Conservation (phyloP, 495 filamentous ascomycete species). For the Sabuloglossum arenarium region DNA sequence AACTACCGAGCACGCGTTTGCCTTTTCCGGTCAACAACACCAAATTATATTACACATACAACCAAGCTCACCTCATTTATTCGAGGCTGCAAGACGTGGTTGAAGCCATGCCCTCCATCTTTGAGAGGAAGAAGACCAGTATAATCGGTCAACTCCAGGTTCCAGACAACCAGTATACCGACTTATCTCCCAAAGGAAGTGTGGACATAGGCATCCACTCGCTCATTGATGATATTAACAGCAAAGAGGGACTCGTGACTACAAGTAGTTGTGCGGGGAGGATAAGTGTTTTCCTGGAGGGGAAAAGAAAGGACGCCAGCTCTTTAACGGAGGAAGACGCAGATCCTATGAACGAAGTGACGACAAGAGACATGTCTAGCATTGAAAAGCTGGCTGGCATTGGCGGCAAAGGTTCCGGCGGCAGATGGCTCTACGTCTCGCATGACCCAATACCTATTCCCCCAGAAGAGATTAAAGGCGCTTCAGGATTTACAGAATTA, state of each 20-base stretch:
- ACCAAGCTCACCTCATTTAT: background rate
- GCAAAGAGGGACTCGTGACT: slow-evolving; percentile 49
- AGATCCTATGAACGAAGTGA: slow-evolving; percentile 2
- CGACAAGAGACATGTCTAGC: slow-evolving; percentile 4
- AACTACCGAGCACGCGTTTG: background rate
- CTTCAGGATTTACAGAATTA: background rate
- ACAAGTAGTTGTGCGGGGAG: slow-evolving; percentile 83
- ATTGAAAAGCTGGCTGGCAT: slow-evolving; percentile 24
- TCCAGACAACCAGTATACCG: slow-evolving; percentile 45
- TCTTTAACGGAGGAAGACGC: slow-evolving; percentile 7
- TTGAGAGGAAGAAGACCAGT: slow-evolving; percentile 35
- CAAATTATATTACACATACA: background rate
- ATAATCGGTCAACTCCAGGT: slow-evolving; percentile 44
- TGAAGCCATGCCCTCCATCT: background rate
- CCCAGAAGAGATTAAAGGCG: background rate
- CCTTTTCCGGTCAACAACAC: background rate
- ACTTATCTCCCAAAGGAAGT: slow-evolving; percentile 68
- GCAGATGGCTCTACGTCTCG: slow-evolving; percentile 70
- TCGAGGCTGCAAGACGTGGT: background rate
- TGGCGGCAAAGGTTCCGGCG: slow-evolving; percentile 65
- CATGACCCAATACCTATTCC: slow-evolving; percentile 42
- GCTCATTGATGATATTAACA: slow-evolving; percentile 58
- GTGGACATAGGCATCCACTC: slow-evolving; percentile 57
- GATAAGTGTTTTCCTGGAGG: slow-evolving; percentile 71
- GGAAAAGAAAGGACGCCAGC: slow-evolving; percentile 25